Evolutionary conservation across 768 basidiomycete genomes (phyloP), one percentile per base, ranked within the genome.

Genomic region (Epithele typhae): DNA sequence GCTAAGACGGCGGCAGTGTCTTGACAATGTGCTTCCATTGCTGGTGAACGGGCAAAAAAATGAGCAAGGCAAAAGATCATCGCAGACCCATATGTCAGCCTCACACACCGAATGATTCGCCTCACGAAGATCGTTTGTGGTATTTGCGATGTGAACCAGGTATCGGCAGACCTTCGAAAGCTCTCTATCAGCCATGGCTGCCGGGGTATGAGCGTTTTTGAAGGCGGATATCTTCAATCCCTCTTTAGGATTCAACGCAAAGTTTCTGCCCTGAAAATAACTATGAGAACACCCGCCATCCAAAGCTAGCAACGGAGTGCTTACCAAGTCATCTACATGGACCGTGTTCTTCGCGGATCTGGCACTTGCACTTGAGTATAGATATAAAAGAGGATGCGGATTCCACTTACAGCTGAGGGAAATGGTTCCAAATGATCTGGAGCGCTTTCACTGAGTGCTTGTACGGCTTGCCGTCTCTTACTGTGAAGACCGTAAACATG

Each of bases 401-500:
- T n/a, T n/a, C 24, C 1, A 58, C 71, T 48, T 38, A 86, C 89
- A 81, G 90, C 59, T 87, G 85, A 5, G 87, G 83, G 58, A 91
- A 88, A 55, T 83, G 80, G 52, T 84, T 86, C 90, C 90, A 94
- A 40, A 94, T 86, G 38, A 92, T 87, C 56, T 86, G 80, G 9
- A 91, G 72, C 5, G 87, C 75, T 60, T 92, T 92, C 25, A 92
- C 88, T 30, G 80, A 82, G 60, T 92, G 91, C 40, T 78, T 78
- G 75, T 84, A 88, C 7, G 82, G 75, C 60, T 88, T 81, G 4
- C 76, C 82, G 44, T 88, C 80, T 23, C 82, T 72, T 55, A 79
- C 78, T 1, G 81, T 78, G 64, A 91, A 92, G 2, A 93, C 86
- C 4, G 82, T 84, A 64, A 92, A 94, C 92, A 94, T 95, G 49